Percentiles rank a stretch among this genome's conserved stretches.
These are phyloP conservation scores for Halophytophthora batemanensis DNA, from an alignment of 352 stramenopile genomes.

Conservation along the genomic window DNA sequence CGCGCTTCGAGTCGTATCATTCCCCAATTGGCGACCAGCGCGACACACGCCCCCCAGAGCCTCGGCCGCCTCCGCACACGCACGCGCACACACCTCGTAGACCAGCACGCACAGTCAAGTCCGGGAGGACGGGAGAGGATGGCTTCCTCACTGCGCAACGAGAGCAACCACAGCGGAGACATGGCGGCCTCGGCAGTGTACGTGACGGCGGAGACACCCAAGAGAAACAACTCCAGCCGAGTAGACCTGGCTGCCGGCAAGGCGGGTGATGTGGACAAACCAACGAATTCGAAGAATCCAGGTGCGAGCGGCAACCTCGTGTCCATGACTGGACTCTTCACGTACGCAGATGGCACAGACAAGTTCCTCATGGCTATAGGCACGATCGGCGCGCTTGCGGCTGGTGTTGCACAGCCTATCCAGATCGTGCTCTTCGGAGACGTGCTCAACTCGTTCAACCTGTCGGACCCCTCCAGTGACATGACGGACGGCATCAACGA, in stretches of 20 bases:
- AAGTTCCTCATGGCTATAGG: slow-evolving; percentile 35
- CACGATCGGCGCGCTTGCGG: slow-evolving; percentile 19
- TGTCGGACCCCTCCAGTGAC: slow-evolving; percentile 4
- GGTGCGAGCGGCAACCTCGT: slow-evolving; percentile 22
- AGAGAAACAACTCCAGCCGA: slow-evolving; percentile 4
- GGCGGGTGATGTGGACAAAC: not conserved
- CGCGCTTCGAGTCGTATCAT: no score
- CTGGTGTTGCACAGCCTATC: slow-evolving; percentile 34
- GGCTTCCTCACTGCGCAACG: not conserved
- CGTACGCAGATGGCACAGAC: slow-evolving; percentile 34
- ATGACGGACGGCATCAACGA: slow-evolving; percentile 17
- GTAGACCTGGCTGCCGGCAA: slow-evolving; percentile 18
- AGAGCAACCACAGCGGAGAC: not conserved
- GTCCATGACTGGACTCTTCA: slow-evolving; percentile 23
- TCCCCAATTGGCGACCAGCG: no score
- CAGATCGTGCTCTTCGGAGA: slow-evolving; percentile 51
- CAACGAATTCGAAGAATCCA: slow-evolving; percentile 10
- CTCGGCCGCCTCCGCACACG: no score
- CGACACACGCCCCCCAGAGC: no score
- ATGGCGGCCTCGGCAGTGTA: not conserved
- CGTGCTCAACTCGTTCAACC: slow-evolving; percentile 54
- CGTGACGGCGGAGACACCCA: slow-evolving; percentile 1
- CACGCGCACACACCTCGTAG: no score
- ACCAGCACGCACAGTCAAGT: no score
- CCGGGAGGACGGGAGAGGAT: not conserved